Conservation (phyloP, 768 basidiomycete species). For the Xerocomus spinulosus region DNA sequence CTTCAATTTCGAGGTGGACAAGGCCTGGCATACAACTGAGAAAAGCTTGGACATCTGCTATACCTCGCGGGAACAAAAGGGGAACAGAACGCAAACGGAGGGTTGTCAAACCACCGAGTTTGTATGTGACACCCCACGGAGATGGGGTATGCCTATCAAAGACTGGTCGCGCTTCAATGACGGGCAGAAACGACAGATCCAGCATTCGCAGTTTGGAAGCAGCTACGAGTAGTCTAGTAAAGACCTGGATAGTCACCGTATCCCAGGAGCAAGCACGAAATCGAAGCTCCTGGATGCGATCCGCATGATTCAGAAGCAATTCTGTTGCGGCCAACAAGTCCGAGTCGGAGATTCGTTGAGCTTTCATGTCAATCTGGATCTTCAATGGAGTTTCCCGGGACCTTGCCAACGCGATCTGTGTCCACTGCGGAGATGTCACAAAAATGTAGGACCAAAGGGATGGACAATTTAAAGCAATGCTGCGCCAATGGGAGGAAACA, state of each 20-base stretch:
- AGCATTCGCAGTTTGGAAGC: background rate
- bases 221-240: background rate
- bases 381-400: constrained; percentile 35
- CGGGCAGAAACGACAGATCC: too few relatives aligned
- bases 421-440: constrained; percentile 31
- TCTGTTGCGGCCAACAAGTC: too few relatives aligned
- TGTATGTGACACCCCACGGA: background rate
- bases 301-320: background rate
- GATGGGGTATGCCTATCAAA: background rate
- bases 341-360: background rate
- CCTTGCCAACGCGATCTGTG: constrained; percentile 37
- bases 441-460: constrained; percentile 16
- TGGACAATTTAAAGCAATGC: background rate
- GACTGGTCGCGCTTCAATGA: background rate
- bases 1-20: constrained; percentile 29
- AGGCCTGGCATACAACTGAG: constrained; percentile 35
- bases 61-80: constrained; percentile 19
- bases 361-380: background rate
- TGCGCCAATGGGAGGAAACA: background rate
- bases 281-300: background rate
- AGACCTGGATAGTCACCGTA: too few relatives aligned
- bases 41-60: constrained; percentile 27
- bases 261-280: background rate
- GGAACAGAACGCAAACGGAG: constrained; percentile 30
- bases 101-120: constrained; percentile 26